Conservation (phyloP, 78 protist genomes). For the Dictyostelium intermedium region DNA sequence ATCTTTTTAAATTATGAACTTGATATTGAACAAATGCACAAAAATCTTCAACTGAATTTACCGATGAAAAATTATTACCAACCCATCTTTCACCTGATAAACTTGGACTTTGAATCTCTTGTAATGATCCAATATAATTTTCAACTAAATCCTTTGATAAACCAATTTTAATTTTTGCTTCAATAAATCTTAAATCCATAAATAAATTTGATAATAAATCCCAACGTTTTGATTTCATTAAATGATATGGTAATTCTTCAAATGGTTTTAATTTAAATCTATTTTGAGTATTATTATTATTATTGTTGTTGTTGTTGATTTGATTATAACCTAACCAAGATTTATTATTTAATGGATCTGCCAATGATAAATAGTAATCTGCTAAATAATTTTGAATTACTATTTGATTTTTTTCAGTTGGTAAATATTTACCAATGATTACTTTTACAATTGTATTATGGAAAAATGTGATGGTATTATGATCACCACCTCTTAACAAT, state of each 20-base stretch:
- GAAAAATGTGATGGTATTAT: conserved; percentile 28
- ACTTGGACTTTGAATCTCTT: conserved; percentile 11
- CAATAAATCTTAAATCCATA: conserved; percentile 44
- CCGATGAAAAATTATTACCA: conserved; percentile 46
- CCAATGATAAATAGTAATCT: conserved; percentile 13
- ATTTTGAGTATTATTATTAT: background rate
- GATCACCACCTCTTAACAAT: background rate
- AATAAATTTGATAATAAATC: conserved; percentile 13
- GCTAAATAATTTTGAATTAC: conserved; percentile 1
- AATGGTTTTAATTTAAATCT: background rate
- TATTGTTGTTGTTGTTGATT: background rate
- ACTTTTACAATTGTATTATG: conserved; percentile 28
- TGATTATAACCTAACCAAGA: background rate
- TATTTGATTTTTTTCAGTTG: conserved; percentile 44
- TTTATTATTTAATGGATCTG: background rate
- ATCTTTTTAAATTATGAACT: conserved; percentile 20
- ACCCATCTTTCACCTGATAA: conserved; percentile 71
- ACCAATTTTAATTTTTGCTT: conserved; percentile 21
- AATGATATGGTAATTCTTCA: conserved; percentile 59
- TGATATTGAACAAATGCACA: conserved; percentile 55
- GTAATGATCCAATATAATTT: background rate
- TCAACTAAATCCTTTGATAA: conserved; percentile 27
- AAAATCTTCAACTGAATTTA: conserved; percentile 20
- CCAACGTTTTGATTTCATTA: conserved; percentile 35
- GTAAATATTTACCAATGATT: conserved; percentile 19